Conservation (phyloP, 2,329 filamentous ascomycete genomes). For the Coniochaeta sp. region DNA sequence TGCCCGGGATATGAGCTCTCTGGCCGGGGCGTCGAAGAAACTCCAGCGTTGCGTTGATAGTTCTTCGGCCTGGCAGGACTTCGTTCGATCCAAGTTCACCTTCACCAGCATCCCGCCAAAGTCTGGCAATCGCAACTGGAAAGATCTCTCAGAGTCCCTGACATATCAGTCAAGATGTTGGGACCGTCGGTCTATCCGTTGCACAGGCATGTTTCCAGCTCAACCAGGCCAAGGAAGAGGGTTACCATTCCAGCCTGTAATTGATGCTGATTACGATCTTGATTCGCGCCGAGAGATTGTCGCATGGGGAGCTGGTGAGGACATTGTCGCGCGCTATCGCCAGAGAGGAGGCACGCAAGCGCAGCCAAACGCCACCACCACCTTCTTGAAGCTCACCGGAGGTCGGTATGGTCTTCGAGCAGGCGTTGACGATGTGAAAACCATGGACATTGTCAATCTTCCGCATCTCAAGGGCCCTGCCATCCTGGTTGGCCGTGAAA, state of each 20-base stretch:
- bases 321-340: conserved; percentile 35
- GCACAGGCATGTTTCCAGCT: conserved; percentile 23
- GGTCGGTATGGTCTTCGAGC: conserved; percentile 29
- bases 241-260: conserved; percentile 35
- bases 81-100: conserved; percentile 36
- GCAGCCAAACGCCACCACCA: not conserved
- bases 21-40: conserved; percentile 29
- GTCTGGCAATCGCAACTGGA: conserved; percentile 21
- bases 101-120: conserved; percentile 25
- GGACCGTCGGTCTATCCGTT: conserved; percentile 37
- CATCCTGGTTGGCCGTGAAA: conserved; percentile 40
- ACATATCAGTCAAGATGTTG: conserved; percentile 45
- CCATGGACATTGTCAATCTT: conserved; percentile 30
- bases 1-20: conserved; percentile 36
- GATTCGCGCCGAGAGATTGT: conserved; percentile 35
- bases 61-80: conserved; percentile 37
- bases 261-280: conserved; percentile 34
- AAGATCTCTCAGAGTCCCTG: conserved; percentile 32
- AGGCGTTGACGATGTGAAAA: conserved; percentile 42
- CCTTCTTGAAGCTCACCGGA: conserved; percentile 28
- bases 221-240: conserved; percentile 19
- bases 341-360: conserved; percentile 13
- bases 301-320: conserved; percentile 43
- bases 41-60: conserved; percentile 27
- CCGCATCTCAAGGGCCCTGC: conserved; percentile 17